A percentile compares a stretch with the other conserved stretches of the same genome.
These are phyloP conservation scores for Asterionellopsis glacialis DNA, from an alignment of 108 stramenopile genomes.

Conservation along the genomic window DNA sequence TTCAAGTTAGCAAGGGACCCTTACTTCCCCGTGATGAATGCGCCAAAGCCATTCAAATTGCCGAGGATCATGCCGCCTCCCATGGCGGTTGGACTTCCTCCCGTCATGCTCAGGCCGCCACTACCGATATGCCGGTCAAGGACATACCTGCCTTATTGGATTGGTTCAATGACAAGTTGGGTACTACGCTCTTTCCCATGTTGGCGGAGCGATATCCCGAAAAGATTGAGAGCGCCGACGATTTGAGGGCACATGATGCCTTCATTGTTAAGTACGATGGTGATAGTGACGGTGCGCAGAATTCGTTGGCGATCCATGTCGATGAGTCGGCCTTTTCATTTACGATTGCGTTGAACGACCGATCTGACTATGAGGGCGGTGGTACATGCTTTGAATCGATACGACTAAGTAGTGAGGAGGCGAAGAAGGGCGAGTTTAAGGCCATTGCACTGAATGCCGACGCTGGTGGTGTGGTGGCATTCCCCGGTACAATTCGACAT, in stretches of 20 bases:
- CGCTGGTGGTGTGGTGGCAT: too few species aligned
- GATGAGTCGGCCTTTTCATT: constrained; percentile 40
- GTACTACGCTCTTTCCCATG: neutral
- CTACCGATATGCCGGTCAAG: neutral
- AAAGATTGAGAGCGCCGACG: neutral
- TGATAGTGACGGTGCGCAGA: neutral
- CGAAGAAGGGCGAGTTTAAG: neutral
- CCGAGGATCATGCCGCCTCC: too few species aligned
- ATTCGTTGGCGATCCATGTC: constrained; percentile 32
- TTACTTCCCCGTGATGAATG: too few species aligned
- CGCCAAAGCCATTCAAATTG: too few species aligned
- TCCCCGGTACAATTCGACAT: too few species aligned
- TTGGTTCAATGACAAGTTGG: neutral
- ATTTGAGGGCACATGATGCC: constrained; percentile 1
- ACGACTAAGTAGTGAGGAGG: neutral
- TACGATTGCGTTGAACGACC: constrained; percentile 39
- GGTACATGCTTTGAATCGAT: constrained; percentile 37
- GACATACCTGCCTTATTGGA: constrained; percentile 2
- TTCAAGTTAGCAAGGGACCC: too few species aligned
- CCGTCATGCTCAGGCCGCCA: too few species aligned
- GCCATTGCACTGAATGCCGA: too few species aligned
- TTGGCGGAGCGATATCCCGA: constrained; percentile 1
- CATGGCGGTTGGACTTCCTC: too few species aligned
- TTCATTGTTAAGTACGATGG: neutral
- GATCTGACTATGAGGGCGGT: constrained; percentile 34